Evolutionary conservation across 306 rosid genomes (phyloP).

Genomic region (Carpinus fangiana): DNA sequence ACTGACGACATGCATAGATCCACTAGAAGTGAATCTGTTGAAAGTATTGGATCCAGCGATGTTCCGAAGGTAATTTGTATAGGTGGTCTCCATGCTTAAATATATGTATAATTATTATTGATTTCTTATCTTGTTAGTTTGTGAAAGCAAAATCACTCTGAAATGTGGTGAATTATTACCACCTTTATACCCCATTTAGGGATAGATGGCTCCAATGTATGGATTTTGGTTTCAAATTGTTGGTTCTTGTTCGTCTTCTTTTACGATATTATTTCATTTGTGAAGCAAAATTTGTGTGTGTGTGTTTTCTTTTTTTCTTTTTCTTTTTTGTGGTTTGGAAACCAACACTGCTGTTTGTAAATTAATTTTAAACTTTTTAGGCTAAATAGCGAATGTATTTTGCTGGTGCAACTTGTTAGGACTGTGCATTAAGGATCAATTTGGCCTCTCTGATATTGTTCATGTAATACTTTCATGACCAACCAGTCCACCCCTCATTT

Average conservation of each 20-base stretch:
- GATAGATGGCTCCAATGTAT: not conserved
- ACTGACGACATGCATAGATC: constrained; percentile 58
- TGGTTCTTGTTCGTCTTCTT: not conserved
- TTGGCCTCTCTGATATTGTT: not conserved
- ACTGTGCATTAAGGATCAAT: not conserved
- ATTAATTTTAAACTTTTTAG: not conserved
- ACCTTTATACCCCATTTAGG: not conserved
- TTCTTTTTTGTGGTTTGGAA: not conserved
- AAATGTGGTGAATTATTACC: not conserved
- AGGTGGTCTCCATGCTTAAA: constrained; percentile 16
- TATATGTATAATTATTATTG: not conserved
- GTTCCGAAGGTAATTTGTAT: constrained; percentile 59
- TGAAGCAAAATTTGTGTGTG: not conserved
- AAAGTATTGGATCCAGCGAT: constrained; percentile 53
- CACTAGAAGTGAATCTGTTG: constrained; percentile 47
- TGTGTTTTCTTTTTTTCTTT: not conserved
- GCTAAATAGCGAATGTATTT: not conserved
- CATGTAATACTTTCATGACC: not conserved
- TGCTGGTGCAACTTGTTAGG: not conserved
- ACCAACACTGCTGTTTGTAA: not conserved
- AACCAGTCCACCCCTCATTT: not conserved
- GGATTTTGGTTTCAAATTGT: not conserved
- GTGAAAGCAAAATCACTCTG: too few relatives aligned
- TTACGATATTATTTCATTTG: not conserved
- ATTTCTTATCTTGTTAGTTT: not conserved